Evolutionary conservation across 331 rosid species (phyloP).

Genomic region (Quercus phellos): DNA sequence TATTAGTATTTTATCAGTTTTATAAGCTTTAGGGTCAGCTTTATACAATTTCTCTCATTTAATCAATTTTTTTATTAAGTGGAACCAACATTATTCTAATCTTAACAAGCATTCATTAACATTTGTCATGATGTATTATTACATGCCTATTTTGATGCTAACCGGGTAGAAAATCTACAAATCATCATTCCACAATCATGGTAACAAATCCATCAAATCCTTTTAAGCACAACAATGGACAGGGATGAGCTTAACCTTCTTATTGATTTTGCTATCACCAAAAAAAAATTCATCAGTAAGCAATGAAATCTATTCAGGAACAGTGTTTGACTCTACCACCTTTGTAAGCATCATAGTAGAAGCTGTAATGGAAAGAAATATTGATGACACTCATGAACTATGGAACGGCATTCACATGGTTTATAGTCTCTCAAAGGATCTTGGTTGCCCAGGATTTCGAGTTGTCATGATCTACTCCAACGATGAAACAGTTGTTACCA

Average conservation of each 20-base stretch:
- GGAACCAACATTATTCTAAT: too few relatives aligned
- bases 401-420: slow-evolving; percentile 51
- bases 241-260: slow-evolving; percentile 42
- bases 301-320: slow-evolving; percentile 73
- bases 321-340: slow-evolving; percentile 52
- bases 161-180: too few relatives aligned
- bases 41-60: too few relatives aligned
- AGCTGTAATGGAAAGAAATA: slow-evolving; percentile 23
- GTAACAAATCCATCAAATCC: slow-evolving; percentile 81
- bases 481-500: slow-evolving; percentile 34
- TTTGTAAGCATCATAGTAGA: slow-evolving; percentile 56
- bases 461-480: slow-evolving; percentile 74
- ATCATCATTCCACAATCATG: background rate
- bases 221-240: slow-evolving; percentile 48
- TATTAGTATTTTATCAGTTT: too few relatives aligned
- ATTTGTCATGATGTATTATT: too few relatives aligned
- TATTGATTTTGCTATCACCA: slow-evolving; percentile 38
- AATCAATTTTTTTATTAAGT: too few relatives aligned
- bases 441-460: slow-evolving; percentile 77
- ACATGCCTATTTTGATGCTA: too few relatives aligned
- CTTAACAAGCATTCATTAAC: too few relatives aligned
- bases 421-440: slow-evolving; percentile 77
- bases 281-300: slow-evolving; percentile 51
- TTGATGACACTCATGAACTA: background rate
- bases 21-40: too few relatives aligned